Evolutionary conservation across 2,329 filamentous ascomycete genomes (phyloP).

Genomic region (Dichotomopilus funicola): DNA sequence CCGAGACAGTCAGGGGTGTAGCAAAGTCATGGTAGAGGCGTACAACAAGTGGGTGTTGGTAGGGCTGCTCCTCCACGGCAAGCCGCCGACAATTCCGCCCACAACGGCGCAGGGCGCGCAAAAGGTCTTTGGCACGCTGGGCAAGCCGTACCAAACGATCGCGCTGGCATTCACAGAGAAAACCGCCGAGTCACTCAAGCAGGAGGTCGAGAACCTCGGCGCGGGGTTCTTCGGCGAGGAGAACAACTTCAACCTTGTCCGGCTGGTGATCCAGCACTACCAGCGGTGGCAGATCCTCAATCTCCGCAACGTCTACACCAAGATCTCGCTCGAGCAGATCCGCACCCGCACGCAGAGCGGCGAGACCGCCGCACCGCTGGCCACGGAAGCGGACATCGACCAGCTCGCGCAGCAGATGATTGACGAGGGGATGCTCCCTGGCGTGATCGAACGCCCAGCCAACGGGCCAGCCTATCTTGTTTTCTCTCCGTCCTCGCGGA

Average conservation of each 20-base stretch:
- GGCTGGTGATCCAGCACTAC: conserved; percentile 63
- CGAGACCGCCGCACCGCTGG: conserved; percentile 42
- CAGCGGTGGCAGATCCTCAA: conserved; percentile 69
- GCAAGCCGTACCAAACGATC: conserved; percentile 65
- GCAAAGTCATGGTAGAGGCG: conserved; percentile 76
- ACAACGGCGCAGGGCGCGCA: conserved; percentile 47
- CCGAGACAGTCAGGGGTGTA: conserved; percentile 51
- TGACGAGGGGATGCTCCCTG: conserved; percentile 44
- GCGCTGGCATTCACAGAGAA: conserved; percentile 60
- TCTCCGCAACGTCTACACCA: conserved; percentile 64
- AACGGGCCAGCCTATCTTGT: conserved; percentile 42
- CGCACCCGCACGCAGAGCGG: conserved; percentile 46
- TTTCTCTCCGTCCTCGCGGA: conserved; percentile 31
- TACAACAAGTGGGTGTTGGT: conserved; percentile 89
- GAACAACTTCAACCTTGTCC: conserved; percentile 64
- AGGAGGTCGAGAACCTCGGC: conserved; percentile 54
- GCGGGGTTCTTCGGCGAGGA: conserved; percentile 59
- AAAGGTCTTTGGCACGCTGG: conserved; percentile 51
- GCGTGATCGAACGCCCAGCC: conserved; percentile 42
- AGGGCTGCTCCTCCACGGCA: conserved; percentile 64
- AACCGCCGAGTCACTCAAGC: conserved; percentile 42
- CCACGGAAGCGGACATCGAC: conserved; percentile 38
- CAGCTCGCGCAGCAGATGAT: conserved; percentile 51
- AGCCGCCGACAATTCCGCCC: conserved; percentile 47
- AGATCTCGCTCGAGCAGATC: conserved; percentile 50